These are phyloP conservation scores for Mucor indicus DNA, from an alignment of 371 early-diverging fungal genomes.

Conservation along the genomic window DNA sequence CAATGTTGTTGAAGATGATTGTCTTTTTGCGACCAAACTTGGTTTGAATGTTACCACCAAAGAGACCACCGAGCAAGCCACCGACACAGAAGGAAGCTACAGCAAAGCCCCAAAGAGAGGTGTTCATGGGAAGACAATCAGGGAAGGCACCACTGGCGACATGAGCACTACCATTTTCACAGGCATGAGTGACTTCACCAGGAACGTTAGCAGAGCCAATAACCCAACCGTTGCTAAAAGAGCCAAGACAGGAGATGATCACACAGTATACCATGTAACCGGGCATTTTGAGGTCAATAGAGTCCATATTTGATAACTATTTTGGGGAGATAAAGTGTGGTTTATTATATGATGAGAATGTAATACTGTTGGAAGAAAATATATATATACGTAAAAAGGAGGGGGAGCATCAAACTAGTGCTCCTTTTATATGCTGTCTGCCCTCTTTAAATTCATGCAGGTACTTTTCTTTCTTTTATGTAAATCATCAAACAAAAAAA, in stretches of 20 bases:
- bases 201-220: constrained; percentile 52
- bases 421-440: too few species aligned
- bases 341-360: too few species aligned
- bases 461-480: too few species aligned
- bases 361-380: too few species aligned
- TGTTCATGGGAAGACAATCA: constrained; percentile 31
- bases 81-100: constrained; percentile 68
- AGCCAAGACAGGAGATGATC: constrained; percentile 34
- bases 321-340: too few species aligned
- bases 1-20: constrained; percentile 58
- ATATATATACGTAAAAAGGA: too few species aligned
- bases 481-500: too few species aligned
- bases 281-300: constrained; percentile 29
- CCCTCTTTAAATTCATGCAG: too few species aligned
- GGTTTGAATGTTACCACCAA: constrained; percentile 55
- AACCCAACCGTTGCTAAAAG: constrained; percentile 44
- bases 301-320: too few species aligned
- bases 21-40: constrained; percentile 64
- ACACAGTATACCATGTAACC: constrained; percentile 42
- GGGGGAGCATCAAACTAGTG: too few species aligned
- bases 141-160: constrained; percentile 10
- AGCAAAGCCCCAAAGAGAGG: constrained; percentile 50
- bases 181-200: constrained; percentile 27
- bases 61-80: constrained; percentile 68
- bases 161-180: constrained; percentile 16